phyloP scores from a whole-genome alignment of 805 yeast genomes.

The Ogataea chonburiensis region DNA sequence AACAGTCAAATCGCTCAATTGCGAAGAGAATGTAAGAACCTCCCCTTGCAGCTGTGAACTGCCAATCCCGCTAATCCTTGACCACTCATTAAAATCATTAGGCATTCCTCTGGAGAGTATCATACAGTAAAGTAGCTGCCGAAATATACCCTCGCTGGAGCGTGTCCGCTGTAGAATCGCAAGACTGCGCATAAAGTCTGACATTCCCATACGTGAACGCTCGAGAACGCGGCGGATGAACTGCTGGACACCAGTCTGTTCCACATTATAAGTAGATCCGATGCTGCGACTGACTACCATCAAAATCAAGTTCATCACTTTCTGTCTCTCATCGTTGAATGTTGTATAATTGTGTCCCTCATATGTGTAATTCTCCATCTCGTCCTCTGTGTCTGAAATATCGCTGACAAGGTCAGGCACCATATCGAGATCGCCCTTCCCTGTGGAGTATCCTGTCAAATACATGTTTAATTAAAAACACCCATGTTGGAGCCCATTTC shows the following conservation, averaged over 20 bases:
- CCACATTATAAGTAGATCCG: not conserved
- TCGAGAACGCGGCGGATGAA: constrained; percentile 8
- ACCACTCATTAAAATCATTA: constrained; percentile 8
- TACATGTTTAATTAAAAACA: constrained; percentile 8
- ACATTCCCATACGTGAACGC: constrained; percentile 5
- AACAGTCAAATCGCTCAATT: constrained; percentile 2
- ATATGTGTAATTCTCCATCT: constrained; percentile 5
- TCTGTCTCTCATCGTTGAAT: constrained; percentile 4
- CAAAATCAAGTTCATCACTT: constrained; percentile 7
- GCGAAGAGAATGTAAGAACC: constrained; percentile 1
- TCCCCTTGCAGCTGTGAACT: constrained; percentile 1
- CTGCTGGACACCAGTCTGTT: constrained; percentile 1
- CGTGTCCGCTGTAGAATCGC: constrained; percentile 3
- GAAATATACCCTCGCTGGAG: constrained; percentile 1
- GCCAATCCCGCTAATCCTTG: constrained; percentile 11
- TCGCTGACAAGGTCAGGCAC: constrained; percentile 15
- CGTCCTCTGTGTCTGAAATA: constrained; percentile 13
- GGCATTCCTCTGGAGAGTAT: constrained; percentile 7
- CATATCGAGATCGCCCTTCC: constrained; percentile 4
- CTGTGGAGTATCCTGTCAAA: not conserved
- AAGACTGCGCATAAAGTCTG: constrained; percentile 4
- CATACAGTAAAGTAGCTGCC: constrained; percentile 6
- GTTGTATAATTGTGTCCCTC: constrained; percentile 6
- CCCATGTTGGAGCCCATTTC: constrained; percentile 9
- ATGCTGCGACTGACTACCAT: constrained; percentile 6